These are phyloP conservation scores for Zygotorulaspora sp. DNA, from an alignment of 805 yeast species.

Conservation along the genomic window DNA sequence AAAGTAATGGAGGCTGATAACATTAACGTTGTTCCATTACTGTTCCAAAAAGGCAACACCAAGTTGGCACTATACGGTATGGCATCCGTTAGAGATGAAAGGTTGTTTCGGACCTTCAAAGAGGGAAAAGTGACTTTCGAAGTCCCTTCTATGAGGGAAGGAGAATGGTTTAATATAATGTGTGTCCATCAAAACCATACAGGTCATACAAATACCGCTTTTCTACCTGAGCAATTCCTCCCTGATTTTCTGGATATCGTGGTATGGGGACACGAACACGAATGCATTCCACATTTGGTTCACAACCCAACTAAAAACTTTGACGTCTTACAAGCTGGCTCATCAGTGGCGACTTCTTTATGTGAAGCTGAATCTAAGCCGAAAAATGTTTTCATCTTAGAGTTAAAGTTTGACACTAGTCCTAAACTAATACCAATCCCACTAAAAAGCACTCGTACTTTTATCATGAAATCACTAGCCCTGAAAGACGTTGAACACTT, in stretches of 20 bases:
- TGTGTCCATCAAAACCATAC: constrained; percentile 91
- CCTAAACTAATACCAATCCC: constrained; percentile 45
- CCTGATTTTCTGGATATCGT: constrained; percentile 81
- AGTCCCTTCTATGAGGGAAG: constrained; percentile 54
- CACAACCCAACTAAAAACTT: constrained; percentile 55
- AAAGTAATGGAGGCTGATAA: constrained; percentile 69
- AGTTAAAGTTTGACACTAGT: constrained; percentile 54
- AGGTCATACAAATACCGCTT: constrained; percentile 72
- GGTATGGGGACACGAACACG: constrained; percentile 98
- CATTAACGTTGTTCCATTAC: constrained; percentile 67
- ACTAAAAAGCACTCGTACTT: constrained; percentile 69
- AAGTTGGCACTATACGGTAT: constrained; percentile 83
- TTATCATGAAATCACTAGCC: constrained; percentile 62
- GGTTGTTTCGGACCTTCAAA: constrained; percentile 75
- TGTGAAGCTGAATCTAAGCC: constrained; percentile 76
- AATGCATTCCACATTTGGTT: constrained; percentile 70
- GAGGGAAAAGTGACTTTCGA: constrained; percentile 76
- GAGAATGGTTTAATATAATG: constrained; percentile 78
- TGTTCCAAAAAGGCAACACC: constrained; percentile 78
- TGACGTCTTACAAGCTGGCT: constrained; percentile 85
- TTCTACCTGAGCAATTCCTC: constrained; percentile 77
- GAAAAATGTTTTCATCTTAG: constrained; percentile 70
- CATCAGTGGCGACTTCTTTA: constrained; percentile 87
- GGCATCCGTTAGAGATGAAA: constrained; percentile 84
- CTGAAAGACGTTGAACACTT: constrained; percentile 51